Percentiles rank a stretch among this genome's conserved stretches.
Conservation (phyloP, 139 green algal species). For the Micractinium conductrix region DNA sequence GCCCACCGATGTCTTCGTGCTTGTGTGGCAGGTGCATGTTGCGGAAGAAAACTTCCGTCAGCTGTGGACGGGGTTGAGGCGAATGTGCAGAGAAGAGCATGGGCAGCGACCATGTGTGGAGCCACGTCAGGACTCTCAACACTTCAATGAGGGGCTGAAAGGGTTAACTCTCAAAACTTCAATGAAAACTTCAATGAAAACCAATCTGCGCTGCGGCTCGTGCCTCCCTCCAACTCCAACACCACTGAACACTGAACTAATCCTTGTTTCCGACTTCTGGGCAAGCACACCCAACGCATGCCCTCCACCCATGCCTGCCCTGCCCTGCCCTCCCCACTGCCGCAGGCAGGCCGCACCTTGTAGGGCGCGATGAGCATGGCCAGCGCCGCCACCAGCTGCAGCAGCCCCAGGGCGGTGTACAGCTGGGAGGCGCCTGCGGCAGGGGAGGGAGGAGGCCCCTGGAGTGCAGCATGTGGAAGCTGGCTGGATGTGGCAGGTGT, state of each 20-base stretch:
- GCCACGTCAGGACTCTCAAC: too few relatives aligned
- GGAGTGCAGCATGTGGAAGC: neutral
- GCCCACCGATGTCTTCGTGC: constrained; percentile 26
- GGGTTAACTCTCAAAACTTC: too few relatives aligned
- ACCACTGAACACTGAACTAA: too few relatives aligned
- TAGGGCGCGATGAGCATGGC: constrained; percentile 39
- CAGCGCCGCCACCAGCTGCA: constrained; percentile 44
- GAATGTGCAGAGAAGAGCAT: too few relatives aligned
- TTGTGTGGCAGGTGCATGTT: constrained; percentile 34
- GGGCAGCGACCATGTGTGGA: too few relatives aligned
- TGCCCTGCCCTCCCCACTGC: too few relatives aligned
- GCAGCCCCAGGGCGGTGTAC: constrained; percentile 34
- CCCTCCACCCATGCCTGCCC: too few relatives aligned
- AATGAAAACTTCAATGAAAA: neutral
- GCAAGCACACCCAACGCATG: too few relatives aligned
- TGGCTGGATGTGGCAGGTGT: too few relatives aligned
- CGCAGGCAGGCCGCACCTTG: neutral
- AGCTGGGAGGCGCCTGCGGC: constrained; percentile 21
- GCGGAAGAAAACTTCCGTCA: constrained; percentile 48
- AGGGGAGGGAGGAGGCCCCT: neutral
- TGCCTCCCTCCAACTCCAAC: too few relatives aligned
- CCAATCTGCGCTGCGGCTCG: neutral
- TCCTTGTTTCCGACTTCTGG: too few relatives aligned
- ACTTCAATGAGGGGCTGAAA: too few relatives aligned
- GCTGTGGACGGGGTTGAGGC: neutral